Percentiles rank a stretch among this genome's conserved stretches.
Evolutionary conservation across 192 early-diverging fungal genomes (phyloP).

Genomic region (Neocallimastix lanati): DNA sequence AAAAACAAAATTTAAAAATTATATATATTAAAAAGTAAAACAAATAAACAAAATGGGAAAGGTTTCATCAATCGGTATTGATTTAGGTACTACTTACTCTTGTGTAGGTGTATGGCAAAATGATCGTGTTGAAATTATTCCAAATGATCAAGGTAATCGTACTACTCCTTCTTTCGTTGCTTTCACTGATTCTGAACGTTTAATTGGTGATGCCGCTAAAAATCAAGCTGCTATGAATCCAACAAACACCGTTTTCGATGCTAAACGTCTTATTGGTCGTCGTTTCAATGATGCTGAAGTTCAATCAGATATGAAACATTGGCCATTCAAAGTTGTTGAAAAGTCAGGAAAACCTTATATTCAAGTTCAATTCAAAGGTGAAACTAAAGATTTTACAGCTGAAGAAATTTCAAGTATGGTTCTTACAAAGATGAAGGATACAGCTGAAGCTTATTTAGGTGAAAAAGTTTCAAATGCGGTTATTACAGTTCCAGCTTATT

Average conservation of each 20-base stretch:
- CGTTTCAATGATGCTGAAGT: constrained; percentile 68
- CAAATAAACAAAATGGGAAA: no score
- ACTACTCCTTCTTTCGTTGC: constrained; percentile 76
- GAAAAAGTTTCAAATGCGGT: constrained; percentile 48
- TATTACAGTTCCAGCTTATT: constrained; percentile 68
- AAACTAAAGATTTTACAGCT: constrained; percentile 58
- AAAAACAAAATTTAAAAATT: no score
- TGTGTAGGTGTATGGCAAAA: constrained; percentile 63
- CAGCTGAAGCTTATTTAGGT: constrained; percentile 60
- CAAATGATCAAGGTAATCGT: constrained; percentile 79
- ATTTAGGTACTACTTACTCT: constrained; percentile 95
- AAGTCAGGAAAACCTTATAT: constrained; percentile 51
- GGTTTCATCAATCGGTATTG: constrained; percentile 24
- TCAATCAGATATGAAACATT: constrained; percentile 62
- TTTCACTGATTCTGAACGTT: constrained; percentile 58
- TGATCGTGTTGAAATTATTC: constrained; percentile 27
- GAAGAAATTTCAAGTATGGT: constrained; percentile 68
- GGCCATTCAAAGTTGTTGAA: constrained; percentile 61
- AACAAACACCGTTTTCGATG: constrained; percentile 77
- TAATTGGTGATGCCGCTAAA: constrained; percentile 76
- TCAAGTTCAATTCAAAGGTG: constrained; percentile 67
- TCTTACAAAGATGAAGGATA: constrained; percentile 59
- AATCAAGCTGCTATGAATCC: constrained; percentile 81
- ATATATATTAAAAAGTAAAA: no score
- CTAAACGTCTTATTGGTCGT: constrained; percentile 78